Base-by-base conservation (phyloP, 179 eudicot species). In the Gypsophila paniculata region DNA sequence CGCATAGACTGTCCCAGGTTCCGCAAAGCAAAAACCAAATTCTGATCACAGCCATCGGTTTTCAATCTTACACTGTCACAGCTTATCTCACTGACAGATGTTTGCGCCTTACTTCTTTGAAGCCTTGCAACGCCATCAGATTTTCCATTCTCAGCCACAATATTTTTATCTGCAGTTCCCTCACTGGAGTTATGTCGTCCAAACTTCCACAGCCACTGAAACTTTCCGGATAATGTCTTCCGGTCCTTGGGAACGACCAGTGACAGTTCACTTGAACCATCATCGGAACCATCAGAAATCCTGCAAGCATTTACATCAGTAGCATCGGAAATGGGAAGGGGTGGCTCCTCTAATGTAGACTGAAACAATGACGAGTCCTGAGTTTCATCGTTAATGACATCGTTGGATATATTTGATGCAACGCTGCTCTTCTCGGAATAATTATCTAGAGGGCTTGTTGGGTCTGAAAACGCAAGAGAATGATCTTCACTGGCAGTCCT, bases 1-100 rank as follows among this genome's bases (percentile, higher is more conserved):
- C 88, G 77, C 96, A 94, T 89, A 32, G 96, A 87, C 68, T 88
- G 94, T 54, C 96, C 93, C 70, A 94, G 87, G 76, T 82, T 82
- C 85, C 82, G 85, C 82, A 94, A 77, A 34, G 90, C 78, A 75
- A 74, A 81, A 77, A 83, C 74, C 71, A 84, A 44, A 59, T 88
- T 86, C 84, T 84, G 97, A 79, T 91, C 93, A 25, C 73, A 76
- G 29, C 81, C 78, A 72, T 86, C 91, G n/a, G 82, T 86, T 69
- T 84, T 89, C 54, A 85, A 66, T 36, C 52, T 79, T 14, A 58
- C 34, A 23, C 3, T 8, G 59, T 76, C 72, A 64, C 57, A 18
- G 36, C 29, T 81, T 38, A 66, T 32, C 42, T 70, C 82, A 69
- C 73, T 79, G 63, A 76, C 78, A 17, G 82, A 77, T 74, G 71